Evolutionary conservation across 2,329 filamentous ascomycete species (phyloP), one percentile per base, ranked within the genome.

Genomic region (Rasamsonia emersonii): DNA sequence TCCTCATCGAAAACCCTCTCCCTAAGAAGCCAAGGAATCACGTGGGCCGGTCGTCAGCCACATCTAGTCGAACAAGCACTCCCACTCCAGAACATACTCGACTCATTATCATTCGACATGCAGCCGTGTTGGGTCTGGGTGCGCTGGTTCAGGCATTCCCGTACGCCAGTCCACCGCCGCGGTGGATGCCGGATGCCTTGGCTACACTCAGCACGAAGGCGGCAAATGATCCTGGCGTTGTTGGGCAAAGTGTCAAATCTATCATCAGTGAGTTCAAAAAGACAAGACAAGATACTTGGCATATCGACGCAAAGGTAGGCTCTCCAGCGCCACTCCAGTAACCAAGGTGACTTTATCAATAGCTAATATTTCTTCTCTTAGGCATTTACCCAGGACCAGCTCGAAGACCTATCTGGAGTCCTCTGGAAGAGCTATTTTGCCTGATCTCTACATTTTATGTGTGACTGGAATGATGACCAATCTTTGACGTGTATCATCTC

Each of bases 391-490:
- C 66, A 81, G 18, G 91, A 96, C 47, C 89, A 98, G 53, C 68
- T 98, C 8, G 91, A 96, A 58, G 89, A 96, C 53, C 61, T 98
- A 37, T 88, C 95, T 50, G 91, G 91, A 32, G 93, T 98, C 28
- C 67, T 98, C 32, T 98, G 91, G 91, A 98, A 98, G 79, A 96
- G 89, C 59, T 98, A 98, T 57, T 98, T 98, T 67, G 93, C 88
- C 24, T 94, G 66, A 57, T n/a, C n/a, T n/a, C n/a, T n/a, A n/a
- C n/a, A n/a, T n/a, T n/a, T n/a, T n/a, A n/a, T n/a, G n/a, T n/a
- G n/a, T n/a, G n/a, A n/a, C n/a, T n/a, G n/a, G n/a, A n/a, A n/a
- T n/a, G n/a, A n/a, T n/a, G n/a, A n/a, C n/a, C n/a, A n/a, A n/a
- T n/a, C n/a, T n/a, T n/a, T n/a, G n/a, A n/a, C n/a, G n/a, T n/a